Base-by-base conservation (phyloP, 345 rosid species). In the Clausena lansium region DNA sequence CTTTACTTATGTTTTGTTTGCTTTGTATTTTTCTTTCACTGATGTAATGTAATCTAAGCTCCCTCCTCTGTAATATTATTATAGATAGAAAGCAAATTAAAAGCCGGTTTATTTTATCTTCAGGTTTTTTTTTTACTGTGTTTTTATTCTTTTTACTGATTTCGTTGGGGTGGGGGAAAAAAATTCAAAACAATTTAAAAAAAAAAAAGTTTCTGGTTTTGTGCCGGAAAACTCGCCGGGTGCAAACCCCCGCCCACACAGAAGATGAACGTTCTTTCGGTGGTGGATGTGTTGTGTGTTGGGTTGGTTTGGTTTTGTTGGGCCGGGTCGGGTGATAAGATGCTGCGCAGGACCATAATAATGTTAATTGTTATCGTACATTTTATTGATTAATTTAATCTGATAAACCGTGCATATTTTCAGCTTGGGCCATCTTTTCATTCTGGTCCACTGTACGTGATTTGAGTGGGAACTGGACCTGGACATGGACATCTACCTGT, bases 11-110 rank as follows among this genome's bases (percentile, higher is more conserved):
- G 50, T 74, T 57, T 76, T 32, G 67, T 73, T 77, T 83, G 76
- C 65, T 71, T 66, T 83, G 70, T 76, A 68, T 45, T 75, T 75
- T 75, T 67, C 59, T 19, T 74, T 71, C 17, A 38, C 59, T 20
- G 70, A 15, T 25, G 60, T 60, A 72, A 60, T 84, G 86, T 81
- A 79, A 79, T 77, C 17, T 73, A 45, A 45, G 87, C 85, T 85
- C 83, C 90, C 87, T 85, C 89, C 90, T 81, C 89, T 85, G 84
- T 82, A 77, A 17, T 50, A 45, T 60, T 55, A 64, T n/a, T 41
- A 36, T 39, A 72, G 69, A 57, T 30, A 17, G 13, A n/a, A 25
- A 73, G 64, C 72, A 75, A n/a, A n/a, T n/a, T n/a, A n/a, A 9
- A 60, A 74, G 71, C 22, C 17, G 13, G 38, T 57, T 66, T 30